Evolutionary conservation across 2,329 filamentous ascomycete species (phyloP).

Genomic region (Zymoseptoria tritici): DNA sequence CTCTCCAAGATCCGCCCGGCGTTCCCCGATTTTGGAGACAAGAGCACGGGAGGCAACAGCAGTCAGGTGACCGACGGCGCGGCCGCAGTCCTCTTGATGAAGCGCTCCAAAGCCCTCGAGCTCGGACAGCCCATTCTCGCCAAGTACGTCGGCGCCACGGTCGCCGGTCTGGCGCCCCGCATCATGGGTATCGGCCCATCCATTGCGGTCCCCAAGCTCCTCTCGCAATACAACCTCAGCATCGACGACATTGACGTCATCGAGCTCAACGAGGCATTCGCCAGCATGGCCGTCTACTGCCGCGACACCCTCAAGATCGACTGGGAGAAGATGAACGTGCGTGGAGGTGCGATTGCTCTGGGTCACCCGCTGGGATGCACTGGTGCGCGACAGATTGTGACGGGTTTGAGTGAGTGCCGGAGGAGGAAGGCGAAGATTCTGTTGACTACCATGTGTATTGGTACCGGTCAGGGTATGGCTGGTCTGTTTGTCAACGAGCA

Average conservation of each 20-base stretch:
- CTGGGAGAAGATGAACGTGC: slow-evolving; percentile 69
- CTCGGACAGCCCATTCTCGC: slow-evolving; percentile 85
- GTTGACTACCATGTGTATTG: slow-evolving; percentile 83
- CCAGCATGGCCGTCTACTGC: slow-evolving; percentile 96
- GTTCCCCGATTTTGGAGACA: slow-evolving; percentile 81
- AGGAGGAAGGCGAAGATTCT: slow-evolving; percentile 39
- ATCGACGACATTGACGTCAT: slow-evolving; percentile 80
- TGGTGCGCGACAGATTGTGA: slow-evolving; percentile 75
- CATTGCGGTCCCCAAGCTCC: slow-evolving; percentile 68
- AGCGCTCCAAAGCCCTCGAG: slow-evolving; percentile 78
- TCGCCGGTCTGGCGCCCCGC: slow-evolving; percentile 80
- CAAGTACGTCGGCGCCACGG: slow-evolving; percentile 88
- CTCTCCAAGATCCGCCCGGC: slow-evolving; percentile 81
- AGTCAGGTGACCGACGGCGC: slow-evolving; percentile 93
- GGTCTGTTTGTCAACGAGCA: slow-evolving; percentile 60
- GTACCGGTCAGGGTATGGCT: slow-evolving; percentile 60
- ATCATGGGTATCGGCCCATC: slow-evolving; percentile 94
- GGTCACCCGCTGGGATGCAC: slow-evolving; percentile 78
- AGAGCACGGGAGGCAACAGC: slow-evolving; percentile 86
- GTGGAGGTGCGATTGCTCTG: slow-evolving; percentile 74
- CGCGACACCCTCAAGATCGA: slow-evolving; percentile 55
- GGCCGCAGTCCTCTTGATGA: slow-evolving; percentile 86
- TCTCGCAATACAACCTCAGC: slow-evolving; percentile 68
- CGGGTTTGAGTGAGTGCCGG: slow-evolving; percentile 46
- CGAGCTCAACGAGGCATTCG: slow-evolving; percentile 97